Conservation (phyloP, 225 moss, liverwort and hornwort genomes). For the Bryoerythrophyllum caledonicum region DNA sequence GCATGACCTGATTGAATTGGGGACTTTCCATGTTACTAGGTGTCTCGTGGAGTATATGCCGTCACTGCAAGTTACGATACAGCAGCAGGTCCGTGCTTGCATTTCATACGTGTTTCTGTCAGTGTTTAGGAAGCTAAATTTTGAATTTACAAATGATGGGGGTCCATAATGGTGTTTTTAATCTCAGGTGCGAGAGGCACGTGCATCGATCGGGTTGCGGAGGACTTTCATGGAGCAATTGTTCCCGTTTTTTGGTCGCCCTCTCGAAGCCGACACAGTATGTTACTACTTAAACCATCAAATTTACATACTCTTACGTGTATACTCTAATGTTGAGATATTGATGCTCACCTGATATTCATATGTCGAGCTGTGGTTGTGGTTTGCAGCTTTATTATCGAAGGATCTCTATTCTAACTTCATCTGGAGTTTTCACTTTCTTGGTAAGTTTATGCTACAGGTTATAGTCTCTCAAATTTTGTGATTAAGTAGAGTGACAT, state of each 20-base stretch:
- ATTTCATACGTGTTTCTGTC: neutral
- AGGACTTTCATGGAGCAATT: slow-evolving; percentile 77
- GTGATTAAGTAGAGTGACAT: slow-evolving; percentile 12
- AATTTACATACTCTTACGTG: neutral
- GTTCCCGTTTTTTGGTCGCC: slow-evolving; percentile 72
- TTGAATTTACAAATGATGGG: slow-evolving; percentile 13
- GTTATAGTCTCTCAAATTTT: slow-evolving; percentile 7
- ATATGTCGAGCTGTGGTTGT: slow-evolving; percentile 21
- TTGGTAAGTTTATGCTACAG: slow-evolving; percentile 57
- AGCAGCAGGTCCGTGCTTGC: slow-evolving; percentile 65
- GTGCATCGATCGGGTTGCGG: slow-evolving; percentile 65
- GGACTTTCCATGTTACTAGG: slow-evolving; percentile 37
- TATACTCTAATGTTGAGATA: slow-evolving; percentile 7
- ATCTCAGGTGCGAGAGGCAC: slow-evolving; percentile 76
- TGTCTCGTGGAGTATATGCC: slow-evolving; percentile 96
- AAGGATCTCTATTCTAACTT: slow-evolving; percentile 64
- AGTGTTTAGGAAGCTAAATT: neutral
- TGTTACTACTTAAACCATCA: slow-evolving; percentile 13
- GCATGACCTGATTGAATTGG: slow-evolving; percentile 23
- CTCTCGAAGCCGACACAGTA: slow-evolving; percentile 91
- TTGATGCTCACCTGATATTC: slow-evolving; percentile 11
- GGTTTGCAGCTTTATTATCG: slow-evolving; percentile 72
- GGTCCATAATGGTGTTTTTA: neutral
- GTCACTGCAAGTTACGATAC: slow-evolving; percentile 63
- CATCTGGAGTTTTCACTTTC: slow-evolving; percentile 88